These are phyloP conservation scores for Hygrophila difformis DNA, from an alignment of 257 asterid species.

Conservation along the genomic window DNA sequence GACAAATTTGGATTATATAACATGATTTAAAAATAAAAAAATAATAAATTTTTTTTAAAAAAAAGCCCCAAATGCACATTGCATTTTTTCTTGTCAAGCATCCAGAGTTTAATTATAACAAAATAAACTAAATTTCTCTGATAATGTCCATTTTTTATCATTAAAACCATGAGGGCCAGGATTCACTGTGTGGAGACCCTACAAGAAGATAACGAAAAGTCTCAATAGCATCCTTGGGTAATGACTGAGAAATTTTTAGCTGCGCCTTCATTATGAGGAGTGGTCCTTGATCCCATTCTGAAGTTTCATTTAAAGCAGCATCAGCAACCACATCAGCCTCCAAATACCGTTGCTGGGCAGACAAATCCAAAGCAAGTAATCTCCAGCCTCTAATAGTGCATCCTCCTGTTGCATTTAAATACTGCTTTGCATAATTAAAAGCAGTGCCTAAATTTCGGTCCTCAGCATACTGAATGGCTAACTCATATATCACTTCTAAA, in stretches of 20 bases:
- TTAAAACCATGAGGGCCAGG: too few relatives aligned
- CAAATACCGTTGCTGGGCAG: constrained; percentile 74
- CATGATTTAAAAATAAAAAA: too few relatives aligned
- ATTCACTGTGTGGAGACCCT: too few relatives aligned
- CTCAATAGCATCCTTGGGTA: constrained; percentile 70
- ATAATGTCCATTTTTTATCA: too few relatives aligned
- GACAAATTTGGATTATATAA: neutral
- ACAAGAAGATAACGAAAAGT: constrained; percentile 85
- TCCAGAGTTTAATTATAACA: too few relatives aligned
- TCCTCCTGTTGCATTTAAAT: constrained; percentile 88
- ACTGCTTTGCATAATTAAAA: constrained; percentile 66
- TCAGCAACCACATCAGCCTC: constrained; percentile 86
- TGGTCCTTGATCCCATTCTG: constrained; percentile 93
- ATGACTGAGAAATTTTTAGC: constrained; percentile 68
- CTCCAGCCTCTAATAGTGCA: constrained; percentile 82
- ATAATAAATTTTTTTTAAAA: too few relatives aligned
- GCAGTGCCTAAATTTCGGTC: constrained; percentile 83
- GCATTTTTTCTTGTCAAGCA: too few relatives aligned
- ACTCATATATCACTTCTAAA: constrained; percentile 69
- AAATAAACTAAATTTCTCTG: too few relatives aligned
- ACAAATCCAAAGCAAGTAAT: constrained; percentile 71
- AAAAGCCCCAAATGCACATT: too few relatives aligned
- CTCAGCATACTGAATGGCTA: constrained; percentile 81
- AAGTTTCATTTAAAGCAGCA: constrained; percentile 92
- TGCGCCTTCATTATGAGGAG: constrained; percentile 82